A percentile compares a stretch with the other conserved stretches of the same genome.
Conservation (phyloP, 1,139 yeast species). For the Pichia sp. region DNA sequence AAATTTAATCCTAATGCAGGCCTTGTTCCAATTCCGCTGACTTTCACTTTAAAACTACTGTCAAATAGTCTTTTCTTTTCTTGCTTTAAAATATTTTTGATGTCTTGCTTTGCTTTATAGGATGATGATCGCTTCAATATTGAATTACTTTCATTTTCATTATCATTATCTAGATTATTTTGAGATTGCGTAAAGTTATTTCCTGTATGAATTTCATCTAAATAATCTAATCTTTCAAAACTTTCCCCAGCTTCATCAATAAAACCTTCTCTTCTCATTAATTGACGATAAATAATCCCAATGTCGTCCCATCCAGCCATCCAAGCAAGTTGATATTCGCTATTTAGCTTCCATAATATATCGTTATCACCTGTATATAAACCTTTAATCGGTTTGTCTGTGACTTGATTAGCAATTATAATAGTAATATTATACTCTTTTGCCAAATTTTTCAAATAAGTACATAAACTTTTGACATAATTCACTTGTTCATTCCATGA, state of each 20-base stretch:
- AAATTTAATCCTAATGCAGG: conserved; percentile 30
- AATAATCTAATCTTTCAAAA: conserved; percentile 21
- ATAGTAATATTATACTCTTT: conserved; percentile 48
- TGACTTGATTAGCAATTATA: conserved; percentile 74
- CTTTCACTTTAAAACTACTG: conserved; percentile 23
- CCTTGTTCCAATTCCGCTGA: conserved; percentile 26
- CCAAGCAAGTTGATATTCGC: conserved; percentile 69
- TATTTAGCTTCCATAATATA: conserved; percentile 36
- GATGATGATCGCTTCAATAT: no score
- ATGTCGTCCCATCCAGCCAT: conserved; percentile 65
- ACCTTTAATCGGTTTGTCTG: conserved; percentile 44
- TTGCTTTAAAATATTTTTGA: conserved; percentile 18
- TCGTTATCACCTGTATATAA: conserved; percentile 26
- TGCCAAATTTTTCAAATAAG: conserved; percentile 48
- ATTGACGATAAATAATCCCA: conserved; percentile 26
- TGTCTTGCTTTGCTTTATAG: not conserved
- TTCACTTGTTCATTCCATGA: conserved; percentile 35
- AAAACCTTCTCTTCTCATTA: conserved; percentile 17
- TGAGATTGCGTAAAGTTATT: no score
- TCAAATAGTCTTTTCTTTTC: conserved; percentile 27
- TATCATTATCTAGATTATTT: not conserved
- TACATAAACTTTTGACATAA: conserved; percentile 42
- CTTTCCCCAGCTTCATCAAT: conserved; percentile 18
- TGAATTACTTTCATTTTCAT: not conserved
- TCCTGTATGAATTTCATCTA: conserved; percentile 15